Percentiles rank a stretch among this genome's conserved stretches.
These are phyloP conservation scores for Cylindrodendrum hubeiense DNA, from an alignment of 2,329 filamentous ascomycete genomes.

Conservation along the genomic window DNA sequence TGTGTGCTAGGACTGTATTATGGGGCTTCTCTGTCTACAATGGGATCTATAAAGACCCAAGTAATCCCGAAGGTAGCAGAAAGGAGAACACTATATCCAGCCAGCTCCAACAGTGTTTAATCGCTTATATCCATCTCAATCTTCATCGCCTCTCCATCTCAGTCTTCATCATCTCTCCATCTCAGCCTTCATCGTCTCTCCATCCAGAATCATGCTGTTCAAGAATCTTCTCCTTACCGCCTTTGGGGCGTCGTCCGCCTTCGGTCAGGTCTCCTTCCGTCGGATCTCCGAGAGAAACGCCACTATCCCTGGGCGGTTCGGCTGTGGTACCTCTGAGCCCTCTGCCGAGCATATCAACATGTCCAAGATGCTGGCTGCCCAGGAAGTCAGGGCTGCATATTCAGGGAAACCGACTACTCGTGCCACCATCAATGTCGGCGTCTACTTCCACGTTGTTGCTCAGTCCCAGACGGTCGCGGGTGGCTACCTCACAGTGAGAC, in stretches of 20 bases:
- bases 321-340: background rate
- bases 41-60: too few relatives aligned
- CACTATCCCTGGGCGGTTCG: background rate
- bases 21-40: too few relatives aligned
- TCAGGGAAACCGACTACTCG: background rate
- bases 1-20: too few relatives aligned
- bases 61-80: too few relatives aligned
- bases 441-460: constrained; percentile 10
- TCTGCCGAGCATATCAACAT: constrained; percentile 1
- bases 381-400: background rate
- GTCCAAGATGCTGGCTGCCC: constrained; percentile 4
- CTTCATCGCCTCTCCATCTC: too few relatives aligned
- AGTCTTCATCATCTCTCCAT: too few relatives aligned
- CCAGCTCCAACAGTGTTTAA: too few relatives aligned
- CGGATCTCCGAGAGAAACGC: too few relatives aligned
- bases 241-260: background rate
- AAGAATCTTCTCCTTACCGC: background rate
- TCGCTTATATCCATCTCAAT: too few relatives aligned
- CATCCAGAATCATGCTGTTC: background rate
- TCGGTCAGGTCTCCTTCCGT: background rate
- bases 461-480: background rate
- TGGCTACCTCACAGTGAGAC: background rate
- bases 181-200: background rate
- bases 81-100: too few relatives aligned
- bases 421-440: constrained; percentile 2